Conservation (phyloP, 2,329 filamentous ascomycete species). For the Ophiostoma tasmaniense region DNA sequence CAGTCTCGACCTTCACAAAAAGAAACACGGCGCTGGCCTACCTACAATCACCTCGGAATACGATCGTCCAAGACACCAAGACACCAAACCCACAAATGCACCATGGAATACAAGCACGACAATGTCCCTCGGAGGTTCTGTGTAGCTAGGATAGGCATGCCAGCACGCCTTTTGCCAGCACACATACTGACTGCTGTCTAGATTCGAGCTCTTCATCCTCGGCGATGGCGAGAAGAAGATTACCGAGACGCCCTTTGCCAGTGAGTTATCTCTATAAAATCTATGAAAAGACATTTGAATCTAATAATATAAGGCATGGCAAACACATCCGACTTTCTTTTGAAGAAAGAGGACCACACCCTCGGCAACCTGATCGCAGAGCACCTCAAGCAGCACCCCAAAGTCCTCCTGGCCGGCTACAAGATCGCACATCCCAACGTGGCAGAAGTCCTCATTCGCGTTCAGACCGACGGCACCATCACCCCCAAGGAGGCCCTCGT, state of each 20-base stretch:
- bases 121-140: not conserved
- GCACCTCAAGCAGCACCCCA: constrained; percentile 73
- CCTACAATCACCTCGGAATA: not conserved
- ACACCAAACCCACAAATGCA: no score
- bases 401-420: constrained; percentile 88
- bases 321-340: constrained; percentile 88
- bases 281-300: not conserved
- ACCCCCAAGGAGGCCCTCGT: constrained; percentile 85
- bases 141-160: not conserved
- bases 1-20: not conserved
- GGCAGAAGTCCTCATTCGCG: constrained; percentile 58
- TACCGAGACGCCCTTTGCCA: constrained; percentile 77
- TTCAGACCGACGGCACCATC: constrained; percentile 84
- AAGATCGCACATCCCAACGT: constrained; percentile 61
- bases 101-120: not conserved
- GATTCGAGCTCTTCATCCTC: constrained; percentile 90
- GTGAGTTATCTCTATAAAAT: constrained; percentile 46
- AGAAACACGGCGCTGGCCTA: not conserved
- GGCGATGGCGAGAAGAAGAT: constrained; percentile 88
- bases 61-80: not conserved
- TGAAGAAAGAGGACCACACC: constrained; percentile 96
- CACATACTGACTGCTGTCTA: constrained; percentile 30
- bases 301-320: constrained; percentile 61
- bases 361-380: constrained; percentile 82
- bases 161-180: not conserved